Percentiles rank a stretch among this genome's conserved stretches.
Evolutionary conservation across 495 filamentous ascomycete species (phyloP).

Genomic region (Endocarpon pusillum): DNA sequence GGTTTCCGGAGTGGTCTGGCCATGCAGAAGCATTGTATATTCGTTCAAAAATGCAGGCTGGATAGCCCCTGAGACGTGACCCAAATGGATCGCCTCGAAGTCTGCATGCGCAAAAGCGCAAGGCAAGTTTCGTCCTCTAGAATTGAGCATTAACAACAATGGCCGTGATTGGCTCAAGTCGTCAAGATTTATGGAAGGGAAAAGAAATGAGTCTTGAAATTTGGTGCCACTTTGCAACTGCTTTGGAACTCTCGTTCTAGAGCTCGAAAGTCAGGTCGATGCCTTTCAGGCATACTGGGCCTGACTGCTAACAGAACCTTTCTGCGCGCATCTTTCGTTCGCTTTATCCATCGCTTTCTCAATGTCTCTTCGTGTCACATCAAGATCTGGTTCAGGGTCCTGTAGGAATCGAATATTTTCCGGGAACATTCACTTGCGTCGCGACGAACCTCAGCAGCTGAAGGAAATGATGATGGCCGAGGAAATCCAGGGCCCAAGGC

Average conservation of each 20-base stretch:
- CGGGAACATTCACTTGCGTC: conserved; percentile 8
- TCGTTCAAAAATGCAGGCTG: conserved; percentile 19
- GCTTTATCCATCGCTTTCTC: conserved; percentile 33
- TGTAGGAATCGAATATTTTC: conserved; percentile 13
- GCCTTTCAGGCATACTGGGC: conserved; percentile 29
- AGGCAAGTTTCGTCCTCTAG: conserved; percentile 27
- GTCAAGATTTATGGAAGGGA: conserved; percentile 41
- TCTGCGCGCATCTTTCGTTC: conserved; percentile 20
- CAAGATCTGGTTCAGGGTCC: conserved; percentile 15
- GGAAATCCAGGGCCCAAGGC: too few relatives aligned
- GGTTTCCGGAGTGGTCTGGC: conserved; percentile 11
- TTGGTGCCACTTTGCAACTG: conserved; percentile 7
- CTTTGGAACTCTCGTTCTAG: conserved; percentile 14
- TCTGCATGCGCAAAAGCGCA: conserved; percentile 24
- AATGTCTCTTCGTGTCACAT: conserved; percentile 28
- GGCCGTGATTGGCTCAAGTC: conserved; percentile 27
- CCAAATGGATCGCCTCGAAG: conserved; percentile 14
- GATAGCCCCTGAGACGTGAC: conserved; percentile 12
- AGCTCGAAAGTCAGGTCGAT: conserved; percentile 34
- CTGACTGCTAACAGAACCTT: conserved; percentile 24
- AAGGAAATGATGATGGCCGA: conserved; percentile 15
- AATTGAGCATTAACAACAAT: conserved; percentile 31
- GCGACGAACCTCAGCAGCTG: conserved; percentile 12
- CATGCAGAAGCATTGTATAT: conserved; percentile 27
- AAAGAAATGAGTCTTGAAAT: conserved; percentile 22